Base-by-base conservation (phyloP, 2,329 filamentous ascomycete species). In the Phaeoacremonium minimum region DNA sequence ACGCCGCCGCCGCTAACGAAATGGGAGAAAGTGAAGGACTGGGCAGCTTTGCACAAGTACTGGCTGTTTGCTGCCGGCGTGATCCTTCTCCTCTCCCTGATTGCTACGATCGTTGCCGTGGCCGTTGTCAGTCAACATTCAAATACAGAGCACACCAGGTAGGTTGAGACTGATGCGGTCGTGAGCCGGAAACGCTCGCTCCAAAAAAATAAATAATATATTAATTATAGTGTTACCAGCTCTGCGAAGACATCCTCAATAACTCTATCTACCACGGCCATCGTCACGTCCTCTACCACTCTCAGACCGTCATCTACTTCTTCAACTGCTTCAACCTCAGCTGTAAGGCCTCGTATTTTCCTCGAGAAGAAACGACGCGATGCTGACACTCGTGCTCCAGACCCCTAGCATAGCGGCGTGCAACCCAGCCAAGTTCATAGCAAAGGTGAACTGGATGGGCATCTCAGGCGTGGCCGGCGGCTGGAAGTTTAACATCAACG, bases 1-100 rank as follows among this genome's bases (percentile, higher is more conserved):
- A n/a, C 22, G 22, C n/a, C 22, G 9, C 22, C 9, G 22, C n/a
- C 22, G 9, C 9, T 9, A 9, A 26, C 22, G 32, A 32, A 36
- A 32, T 35, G 28, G 22, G 41, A 40, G 36, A 34, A 31, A 43
- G 43, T 36, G 34, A 26, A 41, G 45, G 38, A 16, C 37, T 45
- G 40, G 46, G 33, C 40, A 41, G 47, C 36, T 26, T n/a, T 9
- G n/a, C n/a, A 26, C 31, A 37, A 39, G 30, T 33, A 26, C 22
- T 26, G 22, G 22, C 22, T 26, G 22, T 9, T 26, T 9, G 22
- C 9, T 26, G 22, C n/a, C 22, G 22, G 22, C 9, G n/a, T 26
- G 22, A 9, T 26, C 22, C 22, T 26, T 9, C n/a, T 26, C 22
- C 9, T 26, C 9, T 9, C 22, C 22, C 9, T n/a, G 9, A 9